phyloP scores from a whole-genome alignment of 139 green algal species.

The Chlorella sp. region DNA sequence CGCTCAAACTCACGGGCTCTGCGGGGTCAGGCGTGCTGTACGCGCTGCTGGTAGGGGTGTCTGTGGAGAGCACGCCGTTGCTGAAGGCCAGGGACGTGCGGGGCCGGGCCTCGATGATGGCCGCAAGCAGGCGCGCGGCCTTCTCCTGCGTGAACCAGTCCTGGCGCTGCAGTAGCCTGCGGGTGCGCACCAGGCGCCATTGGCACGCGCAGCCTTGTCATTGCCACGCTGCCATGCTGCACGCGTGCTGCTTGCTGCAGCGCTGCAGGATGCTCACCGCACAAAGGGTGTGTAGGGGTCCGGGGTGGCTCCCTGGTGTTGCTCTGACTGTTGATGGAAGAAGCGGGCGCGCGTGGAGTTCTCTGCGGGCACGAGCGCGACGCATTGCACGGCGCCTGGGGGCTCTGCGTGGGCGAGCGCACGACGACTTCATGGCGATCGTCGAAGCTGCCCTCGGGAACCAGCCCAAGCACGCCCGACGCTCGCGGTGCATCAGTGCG shows the following conservation, averaged over 20 bases:
- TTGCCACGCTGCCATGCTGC: too few species aligned
- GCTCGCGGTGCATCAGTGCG: not conserved
- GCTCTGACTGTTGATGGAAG: constrained; percentile 53
- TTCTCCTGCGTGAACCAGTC: constrained; percentile 93
- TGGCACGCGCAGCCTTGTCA: too few species aligned
- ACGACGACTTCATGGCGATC: not conserved
- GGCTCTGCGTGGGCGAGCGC: not conserved
- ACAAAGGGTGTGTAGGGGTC: constrained; percentile 72
- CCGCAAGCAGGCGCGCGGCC: constrained; percentile 61
- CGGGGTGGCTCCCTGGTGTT: constrained; percentile 19
- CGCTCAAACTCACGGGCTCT: constrained; percentile 39
- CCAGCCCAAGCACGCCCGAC: not conserved
- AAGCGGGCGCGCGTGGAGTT: constrained; percentile 42
- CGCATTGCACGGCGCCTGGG: not conserved
- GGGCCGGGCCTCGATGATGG: constrained; percentile 54
- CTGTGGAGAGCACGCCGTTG: constrained; percentile 13
- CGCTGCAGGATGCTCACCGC: constrained; percentile 34
- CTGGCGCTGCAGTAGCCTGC: constrained; percentile 70
- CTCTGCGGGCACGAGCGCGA: constrained; percentile 5
- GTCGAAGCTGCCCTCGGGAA: not conserved
- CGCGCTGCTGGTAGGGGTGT: constrained; percentile 7
- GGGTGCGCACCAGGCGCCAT: too few species aligned
- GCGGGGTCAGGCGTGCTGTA: constrained; percentile 20
- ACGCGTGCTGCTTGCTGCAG: too few species aligned
- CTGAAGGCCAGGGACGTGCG: constrained; percentile 33